Base-by-base conservation (phyloP, 768 basidiomycete species). In the Cyclocybe aegerita region DNA sequence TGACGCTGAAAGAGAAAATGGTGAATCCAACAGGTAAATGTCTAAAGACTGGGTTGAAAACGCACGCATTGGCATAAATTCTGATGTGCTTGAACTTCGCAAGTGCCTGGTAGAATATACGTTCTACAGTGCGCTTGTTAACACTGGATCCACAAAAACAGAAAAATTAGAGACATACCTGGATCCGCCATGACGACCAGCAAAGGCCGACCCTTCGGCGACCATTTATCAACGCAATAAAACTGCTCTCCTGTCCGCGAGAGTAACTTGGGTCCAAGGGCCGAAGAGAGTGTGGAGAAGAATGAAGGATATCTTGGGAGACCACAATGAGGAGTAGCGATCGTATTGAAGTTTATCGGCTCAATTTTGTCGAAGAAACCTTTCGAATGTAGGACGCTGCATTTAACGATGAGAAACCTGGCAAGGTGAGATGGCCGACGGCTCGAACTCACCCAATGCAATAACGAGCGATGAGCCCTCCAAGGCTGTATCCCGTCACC, bases 261-360 rank as follows among this genome's bases (percentile, higher is more conserved):
- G 29, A 94, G 70, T 10, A 93, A 68, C 47, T 72, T 81, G 0
- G 88, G 81, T 0, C 88, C 93, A 8, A 95, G 60, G 14, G 65
- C 71, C 1, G 75, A 72, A 9, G 75, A 60, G 0, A 90, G 41
- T 1, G 70, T 68, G 1, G 86, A 87, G 37, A 85, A 61, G 32
- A 86, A 66, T 2, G 83, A 81, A 23, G 78, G 75, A 54, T 86
- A 85, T 59, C 73, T 71, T 4, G 82, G 83, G 6, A 92, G 76
- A 10, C 93, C 93, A 36, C 93, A 73, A 54, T 91, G 86, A 1
- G 93, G 93, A 0, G 92, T 90, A 1, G 92, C 89, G 43, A 94
- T 69, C 0, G 92, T 90, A 47, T 81, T 82, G 65, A 94, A 95
- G 65, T 91, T 92, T 47, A 89, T 77, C 0, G 92, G 90, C 29